These are phyloP conservation scores for Collybiopsis luxurians DNA, from an alignment of 768 basidiomycete genomes.

Conservation along the genomic window DNA sequence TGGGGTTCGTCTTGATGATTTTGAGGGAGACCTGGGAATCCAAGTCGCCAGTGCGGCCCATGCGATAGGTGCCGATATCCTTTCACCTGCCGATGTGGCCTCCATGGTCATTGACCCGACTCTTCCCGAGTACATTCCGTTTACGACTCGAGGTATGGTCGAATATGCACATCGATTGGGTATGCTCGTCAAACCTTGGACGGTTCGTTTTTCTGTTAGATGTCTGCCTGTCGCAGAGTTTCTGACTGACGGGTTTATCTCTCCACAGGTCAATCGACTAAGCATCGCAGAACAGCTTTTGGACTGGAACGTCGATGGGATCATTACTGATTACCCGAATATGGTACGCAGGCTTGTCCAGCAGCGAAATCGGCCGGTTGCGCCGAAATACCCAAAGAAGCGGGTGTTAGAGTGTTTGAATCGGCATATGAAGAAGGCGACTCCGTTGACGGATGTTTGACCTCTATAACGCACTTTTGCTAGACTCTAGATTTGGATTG, in stretches of 20 bases:
- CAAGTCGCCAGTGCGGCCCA: slow-evolving; percentile 69
- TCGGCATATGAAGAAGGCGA: slow-evolving; percentile 38
- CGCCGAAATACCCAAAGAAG: slow-evolving; percentile 57
- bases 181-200: slow-evolving; percentile 70
- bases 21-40: slow-evolving; percentile 56
- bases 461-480: too few relatives aligned
- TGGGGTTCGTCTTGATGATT: slow-evolving; percentile 59
- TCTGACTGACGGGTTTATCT: not conserved
- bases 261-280: slow-evolving; percentile 54
- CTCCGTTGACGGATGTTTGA: slow-evolving; percentile 10
- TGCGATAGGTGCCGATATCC: slow-evolving; percentile 58
- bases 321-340: slow-evolving; percentile 75
- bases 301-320: slow-evolving; percentile 64
- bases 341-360: slow-evolving; percentile 55
- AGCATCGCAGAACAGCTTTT: slow-evolving; percentile 60
- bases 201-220: slow-evolving; percentile 38
- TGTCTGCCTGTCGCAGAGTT: too few relatives aligned
- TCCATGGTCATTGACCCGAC: slow-evolving; percentile 37
- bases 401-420: slow-evolving; percentile 61
- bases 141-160: slow-evolving; percentile 70
- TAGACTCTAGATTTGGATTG: too few relatives aligned
- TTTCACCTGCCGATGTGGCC: slow-evolving; percentile 57
- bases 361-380: slow-evolving; percentile 48
- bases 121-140: slow-evolving; percentile 44
- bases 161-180: slow-evolving; percentile 61